A percentile compares a stretch with the other conserved stretches of the same genome.
These are phyloP conservation scores for Lactarius trivialis DNA, from an alignment of 768 basidiomycete species.

Conservation along the genomic window DNA sequence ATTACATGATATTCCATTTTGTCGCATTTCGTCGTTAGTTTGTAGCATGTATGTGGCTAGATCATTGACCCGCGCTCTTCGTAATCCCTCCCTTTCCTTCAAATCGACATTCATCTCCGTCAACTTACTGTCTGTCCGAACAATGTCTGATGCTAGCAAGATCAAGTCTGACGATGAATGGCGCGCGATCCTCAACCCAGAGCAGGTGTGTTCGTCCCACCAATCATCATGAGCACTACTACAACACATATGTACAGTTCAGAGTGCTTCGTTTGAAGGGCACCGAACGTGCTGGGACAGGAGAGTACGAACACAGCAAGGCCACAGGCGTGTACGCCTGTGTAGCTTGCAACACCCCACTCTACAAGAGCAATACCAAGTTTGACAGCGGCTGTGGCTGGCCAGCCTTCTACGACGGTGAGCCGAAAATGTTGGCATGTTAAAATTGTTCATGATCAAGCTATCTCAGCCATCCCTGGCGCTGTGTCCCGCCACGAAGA, in stretches of 20 bases:
- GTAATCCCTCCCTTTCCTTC: not conserved
- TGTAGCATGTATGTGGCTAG: not conserved
- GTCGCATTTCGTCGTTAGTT: too few relatives aligned
- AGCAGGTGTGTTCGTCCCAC: constrained; percentile 54
- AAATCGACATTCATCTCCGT: not conserved
- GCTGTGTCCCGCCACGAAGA: constrained; percentile 80
- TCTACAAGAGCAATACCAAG: constrained; percentile 87
- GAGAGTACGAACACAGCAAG: constrained; percentile 68
- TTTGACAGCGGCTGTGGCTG: constrained; percentile 93
- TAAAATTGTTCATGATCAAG: constrained; percentile 2
- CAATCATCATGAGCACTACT: not conserved
- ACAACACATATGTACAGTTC: constrained; percentile 47
- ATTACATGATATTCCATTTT: too few relatives aligned
- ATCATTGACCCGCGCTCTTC: not conserved
- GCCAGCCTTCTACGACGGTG: constrained; percentile 97
- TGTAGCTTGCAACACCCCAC: constrained; percentile 70
- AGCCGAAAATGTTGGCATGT: constrained; percentile 10
- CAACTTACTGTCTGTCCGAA: constrained; percentile 1
- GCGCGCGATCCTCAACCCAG: constrained; percentile 69
- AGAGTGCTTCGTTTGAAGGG: constrained; percentile 80
- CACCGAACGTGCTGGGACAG: constrained; percentile 72
- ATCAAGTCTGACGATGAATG: constrained; percentile 71
- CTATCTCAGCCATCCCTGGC: constrained; percentile 71
- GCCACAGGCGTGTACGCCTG: constrained; percentile 69
- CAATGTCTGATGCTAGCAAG: constrained; percentile 27